A percentile compares a stretch with the other conserved stretches of the same genome.
Evolutionary conservation across 352 stramenopile genomes (phyloP).

Genomic region (Phytopythium aichiense): DNA sequence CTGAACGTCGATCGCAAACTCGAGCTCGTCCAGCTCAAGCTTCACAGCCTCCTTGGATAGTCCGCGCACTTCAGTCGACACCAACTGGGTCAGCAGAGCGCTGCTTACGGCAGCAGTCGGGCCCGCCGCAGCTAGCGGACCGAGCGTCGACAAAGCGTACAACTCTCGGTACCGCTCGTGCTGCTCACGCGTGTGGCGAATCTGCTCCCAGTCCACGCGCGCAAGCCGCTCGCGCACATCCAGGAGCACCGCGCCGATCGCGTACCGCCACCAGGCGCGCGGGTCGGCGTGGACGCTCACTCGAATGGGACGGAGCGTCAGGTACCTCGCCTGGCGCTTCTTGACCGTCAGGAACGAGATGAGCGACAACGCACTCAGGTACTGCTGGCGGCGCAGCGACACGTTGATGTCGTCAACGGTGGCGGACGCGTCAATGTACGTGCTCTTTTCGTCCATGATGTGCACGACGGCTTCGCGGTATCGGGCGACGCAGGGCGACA

Average conservation of each 20-base stretch:
- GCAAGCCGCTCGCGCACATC: slow-evolving; percentile 69
- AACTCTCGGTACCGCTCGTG: slow-evolving; percentile 58
- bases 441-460: slow-evolving; percentile 85
- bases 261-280: slow-evolving; percentile 69
- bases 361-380: slow-evolving; percentile 68
- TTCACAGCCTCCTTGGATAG: slow-evolving; percentile 47
- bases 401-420: slow-evolving; percentile 72
- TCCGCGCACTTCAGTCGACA: slow-evolving; percentile 32
- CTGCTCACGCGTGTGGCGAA: slow-evolving; percentile 29
- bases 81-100: slow-evolving; percentile 27
- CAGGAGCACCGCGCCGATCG: slow-evolving; percentile 64
- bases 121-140: neutral
- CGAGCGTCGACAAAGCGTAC: slow-evolving; percentile 29
- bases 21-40: slow-evolving; percentile 58
- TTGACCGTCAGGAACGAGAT: slow-evolving; percentile 69
- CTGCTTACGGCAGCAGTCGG: slow-evolving; percentile 12
- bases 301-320: slow-evolving; percentile 44
- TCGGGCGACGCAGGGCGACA: slow-evolving; percentile 54
- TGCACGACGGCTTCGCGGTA: slow-evolving; percentile 80
- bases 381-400: slow-evolving; percentile 61
- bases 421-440: slow-evolving; percentile 76
- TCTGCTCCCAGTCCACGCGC: slow-evolving; percentile 61
- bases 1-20: slow-evolving; percentile 64
- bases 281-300: slow-evolving; percentile 44
- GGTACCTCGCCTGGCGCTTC: slow-evolving; percentile 54